Conservation (phyloP, 2,329 filamentous ascomycete species). For the Trichoderma oligosporum region DNA sequence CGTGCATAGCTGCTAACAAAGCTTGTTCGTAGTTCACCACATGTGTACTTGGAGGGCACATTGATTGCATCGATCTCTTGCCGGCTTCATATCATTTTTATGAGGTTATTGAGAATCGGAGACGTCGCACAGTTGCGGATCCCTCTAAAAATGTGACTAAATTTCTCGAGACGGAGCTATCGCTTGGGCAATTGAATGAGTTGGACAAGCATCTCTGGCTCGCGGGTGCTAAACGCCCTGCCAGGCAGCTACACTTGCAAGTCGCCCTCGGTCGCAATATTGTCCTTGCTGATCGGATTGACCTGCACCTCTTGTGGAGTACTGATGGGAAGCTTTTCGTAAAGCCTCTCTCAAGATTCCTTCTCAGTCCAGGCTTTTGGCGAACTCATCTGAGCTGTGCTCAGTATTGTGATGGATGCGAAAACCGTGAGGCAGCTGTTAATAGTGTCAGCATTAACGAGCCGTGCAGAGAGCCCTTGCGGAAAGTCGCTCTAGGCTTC, state of each 20-base stretch:
- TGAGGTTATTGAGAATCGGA: neutral
- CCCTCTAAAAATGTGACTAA: neutral
- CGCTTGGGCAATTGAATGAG: slow-evolving; percentile 16
- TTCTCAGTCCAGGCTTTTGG: slow-evolving; percentile 29
- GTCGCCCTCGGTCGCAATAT: slow-evolving; percentile 26
- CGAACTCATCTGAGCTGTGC: neutral
- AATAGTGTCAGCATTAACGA: neutral
- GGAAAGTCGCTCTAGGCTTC: slow-evolving; percentile 8
- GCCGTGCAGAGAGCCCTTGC: neutral
- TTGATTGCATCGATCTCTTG: neutral
- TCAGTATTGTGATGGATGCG: neutral
- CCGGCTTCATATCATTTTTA: neutral
- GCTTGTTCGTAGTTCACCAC: neutral
- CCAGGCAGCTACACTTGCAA: slow-evolving; percentile 29
- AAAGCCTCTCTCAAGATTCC: slow-evolving; percentile 35
- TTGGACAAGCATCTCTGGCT: slow-evolving; percentile 28
- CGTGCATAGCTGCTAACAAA: neutral
- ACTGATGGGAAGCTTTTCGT: slow-evolving; percentile 29
- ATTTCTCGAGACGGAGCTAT: slow-evolving; percentile 17
- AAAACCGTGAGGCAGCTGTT: neutral
- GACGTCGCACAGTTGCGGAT: neutral
- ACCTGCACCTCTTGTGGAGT: slow-evolving; percentile 32
- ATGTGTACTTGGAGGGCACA: neutral
- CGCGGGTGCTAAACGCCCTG: slow-evolving; percentile 27
- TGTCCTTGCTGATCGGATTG: slow-evolving; percentile 30